Base-by-base conservation (phyloP, 306 rosid genomes). In the Glycyrrhiza uralensis region DNA sequence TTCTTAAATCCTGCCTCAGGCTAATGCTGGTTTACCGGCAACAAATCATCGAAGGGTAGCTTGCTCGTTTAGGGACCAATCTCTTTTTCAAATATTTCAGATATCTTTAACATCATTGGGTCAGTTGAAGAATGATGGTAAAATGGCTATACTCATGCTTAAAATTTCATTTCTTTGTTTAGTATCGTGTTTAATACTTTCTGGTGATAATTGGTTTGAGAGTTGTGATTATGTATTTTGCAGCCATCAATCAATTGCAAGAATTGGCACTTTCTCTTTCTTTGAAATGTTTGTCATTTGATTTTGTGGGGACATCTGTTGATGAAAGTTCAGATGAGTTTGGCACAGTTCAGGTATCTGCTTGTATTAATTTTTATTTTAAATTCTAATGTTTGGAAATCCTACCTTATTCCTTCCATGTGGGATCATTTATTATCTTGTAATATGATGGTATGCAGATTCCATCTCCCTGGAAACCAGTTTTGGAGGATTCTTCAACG, bases 271-370 rank as follows among this genome's bases (percentile, higher is more conserved):
- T 94, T 58, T 85, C 99, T 54, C 97, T 94, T 64, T 82, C 97
- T 8, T 91, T 94, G 60, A 94, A 91, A 82, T 94, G 99, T 75
- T 72, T 94, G 75, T 91, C 96, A 44, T 94, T 94, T 85, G 99
- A 94, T 86, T 94, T 94, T 85, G 97, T 94, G 76, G 99, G 97
- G 83, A 89, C 99, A 54, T 89, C 99, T 55, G 76, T 94, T 66
- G 99, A 94, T 80, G 99, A 94, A 86, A 94, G 99, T 82, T 94
- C 99, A 10, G 99, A 94, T 74, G 99, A 94, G 78, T 94, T 94
- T 78, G 99, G 99, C 54, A 94, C 99, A 14, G 96, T 94, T 75
- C 99, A 94, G 99, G 99, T 94, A 77, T 76, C 71, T 30, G 12
- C 13, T 46, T 71, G 18, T 22, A 55, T 71, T 58, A 1, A 15